A percentile compares a stretch with the other conserved stretches of the same genome.
phyloP scores from a whole-genome alignment of 1,139 yeast genomes.

The Blastobotrys ciferrii region DNA sequence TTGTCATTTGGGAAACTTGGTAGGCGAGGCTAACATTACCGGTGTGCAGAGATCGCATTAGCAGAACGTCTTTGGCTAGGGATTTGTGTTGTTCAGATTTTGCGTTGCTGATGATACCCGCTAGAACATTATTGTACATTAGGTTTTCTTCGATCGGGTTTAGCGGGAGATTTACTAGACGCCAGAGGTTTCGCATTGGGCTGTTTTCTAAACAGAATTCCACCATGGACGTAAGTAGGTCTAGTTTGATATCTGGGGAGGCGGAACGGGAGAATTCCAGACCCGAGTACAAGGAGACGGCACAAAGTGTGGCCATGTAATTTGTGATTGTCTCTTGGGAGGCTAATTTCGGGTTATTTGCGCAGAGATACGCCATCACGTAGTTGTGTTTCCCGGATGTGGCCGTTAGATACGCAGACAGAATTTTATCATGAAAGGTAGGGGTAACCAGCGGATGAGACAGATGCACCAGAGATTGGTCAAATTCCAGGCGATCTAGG shows the following conservation, averaged over 20 bases:
- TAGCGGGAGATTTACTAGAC: constrained; percentile 28
- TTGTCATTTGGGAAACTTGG: constrained; percentile 4
- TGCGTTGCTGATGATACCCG: constrained; percentile 17
- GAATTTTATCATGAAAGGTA: constrained; percentile 25
- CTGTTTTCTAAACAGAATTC: constrained; percentile 13
- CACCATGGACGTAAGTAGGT: constrained; percentile 20
- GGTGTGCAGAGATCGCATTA: constrained; percentile 26
- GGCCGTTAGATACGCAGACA: constrained; percentile 20
- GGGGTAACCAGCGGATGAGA: constrained; percentile 27
- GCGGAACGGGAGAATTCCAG: constrained; percentile 27
- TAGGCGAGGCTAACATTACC: constrained; percentile 17
- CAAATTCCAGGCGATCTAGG: constrained; percentile 24
- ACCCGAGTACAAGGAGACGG: constrained; percentile 23
- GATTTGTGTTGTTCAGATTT: constrained; percentile 17
- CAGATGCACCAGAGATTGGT: constrained; percentile 24
- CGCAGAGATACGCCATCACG: constrained; percentile 23
- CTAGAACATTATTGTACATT: constrained; percentile 21
- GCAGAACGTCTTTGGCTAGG: constrained; percentile 27
- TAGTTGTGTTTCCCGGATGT: constrained; percentile 8
- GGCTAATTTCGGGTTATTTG: constrained; percentile 23
- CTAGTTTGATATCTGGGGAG: constrained; percentile 20
- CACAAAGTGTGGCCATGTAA: constrained; percentile 25
- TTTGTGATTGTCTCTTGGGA: constrained; percentile 19
- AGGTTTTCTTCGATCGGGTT: constrained; percentile 20
- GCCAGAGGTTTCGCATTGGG: constrained; percentile 22